Conservation (phyloP, 2,329 filamentous ascomycete genomes). For the Mariannaea elegans region DNA sequence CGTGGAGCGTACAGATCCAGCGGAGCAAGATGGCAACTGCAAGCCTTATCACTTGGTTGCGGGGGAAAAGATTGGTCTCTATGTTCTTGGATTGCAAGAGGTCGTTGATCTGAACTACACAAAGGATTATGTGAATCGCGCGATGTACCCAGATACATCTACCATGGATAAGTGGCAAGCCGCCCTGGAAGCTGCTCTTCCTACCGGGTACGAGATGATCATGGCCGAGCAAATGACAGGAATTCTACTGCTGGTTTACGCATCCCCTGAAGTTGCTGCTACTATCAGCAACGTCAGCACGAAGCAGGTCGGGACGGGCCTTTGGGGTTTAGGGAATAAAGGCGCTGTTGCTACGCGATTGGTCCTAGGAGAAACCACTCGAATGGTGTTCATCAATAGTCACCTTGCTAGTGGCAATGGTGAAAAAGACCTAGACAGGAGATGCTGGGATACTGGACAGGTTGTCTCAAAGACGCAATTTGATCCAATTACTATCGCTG, state of each 20-base stretch:
- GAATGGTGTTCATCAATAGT: slow-evolving; percentile 88
- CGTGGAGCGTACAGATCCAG: slow-evolving; percentile 42
- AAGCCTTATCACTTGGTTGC: slow-evolving; percentile 58
- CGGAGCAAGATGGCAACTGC: slow-evolving; percentile 47
- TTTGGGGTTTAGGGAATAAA: slow-evolving; percentile 96
- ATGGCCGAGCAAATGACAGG: slow-evolving; percentile 88
- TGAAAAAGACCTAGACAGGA: slow-evolving; percentile 77
- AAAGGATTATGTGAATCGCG: slow-evolving; percentile 75
- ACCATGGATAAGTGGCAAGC: slow-evolving; percentile 82
- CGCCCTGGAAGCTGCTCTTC: slow-evolving; percentile 77
- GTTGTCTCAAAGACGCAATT: slow-evolving; percentile 82
- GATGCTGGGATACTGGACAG: slow-evolving; percentile 90
- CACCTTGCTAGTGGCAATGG: slow-evolving; percentile 91
- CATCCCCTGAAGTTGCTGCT: slow-evolving; percentile 76
- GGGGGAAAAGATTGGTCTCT: slow-evolving; percentile 81
- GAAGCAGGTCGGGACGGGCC: slow-evolving; percentile 83
- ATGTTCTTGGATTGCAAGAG: slow-evolving; percentile 91
- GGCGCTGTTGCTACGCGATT: slow-evolving; percentile 85
- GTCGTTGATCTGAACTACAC: slow-evolving; percentile 86
- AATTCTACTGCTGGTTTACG: slow-evolving; percentile 84
- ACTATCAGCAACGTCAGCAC: slow-evolving; percentile 85
- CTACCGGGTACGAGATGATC: slow-evolving; percentile 78
- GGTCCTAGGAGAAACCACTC: slow-evolving; percentile 88
- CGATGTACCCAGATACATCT: slow-evolving; percentile 75
- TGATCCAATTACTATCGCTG: slow-evolving; percentile 72